These are phyloP conservation scores for Eryngium alpinum DNA, from an alignment of 140 eudicot genomes.

Conservation along the genomic window DNA sequence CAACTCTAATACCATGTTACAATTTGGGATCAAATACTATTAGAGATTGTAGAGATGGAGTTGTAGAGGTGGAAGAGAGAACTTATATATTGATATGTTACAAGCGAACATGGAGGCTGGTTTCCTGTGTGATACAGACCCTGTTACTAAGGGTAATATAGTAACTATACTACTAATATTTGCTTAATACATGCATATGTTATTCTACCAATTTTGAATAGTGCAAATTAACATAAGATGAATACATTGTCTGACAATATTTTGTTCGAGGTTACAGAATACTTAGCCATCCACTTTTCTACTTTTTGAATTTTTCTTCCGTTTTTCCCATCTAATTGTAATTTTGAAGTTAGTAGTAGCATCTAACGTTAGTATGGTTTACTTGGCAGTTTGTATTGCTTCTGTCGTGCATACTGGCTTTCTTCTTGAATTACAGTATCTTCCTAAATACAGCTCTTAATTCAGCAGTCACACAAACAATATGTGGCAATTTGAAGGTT, in stretches of 20 bases:
- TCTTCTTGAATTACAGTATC: constrained; percentile 73
- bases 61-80: no score
- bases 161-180: no score
- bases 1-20: no score
- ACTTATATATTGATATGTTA: no score
- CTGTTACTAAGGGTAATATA: no score
- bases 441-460: constrained; percentile 94
- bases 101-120: no score
- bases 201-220: no score
- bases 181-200: no score
- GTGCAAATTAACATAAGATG: background rate
- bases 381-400: constrained; percentile 62
- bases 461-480: constrained; percentile 96
- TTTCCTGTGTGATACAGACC: no score
- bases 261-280: background rate
- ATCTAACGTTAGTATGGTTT: background rate
- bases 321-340: background rate
- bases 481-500: constrained; percentile 97
- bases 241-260: background rate
- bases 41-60: no score
- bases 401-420: constrained; percentile 82
- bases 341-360: background rate
- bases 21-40: no score
- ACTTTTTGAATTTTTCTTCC: background rate
- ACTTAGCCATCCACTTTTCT: background rate